Base-by-base conservation (phyloP, 2,329 filamentous ascomycete genomes). In the Aspergillus ochraceus region DNA sequence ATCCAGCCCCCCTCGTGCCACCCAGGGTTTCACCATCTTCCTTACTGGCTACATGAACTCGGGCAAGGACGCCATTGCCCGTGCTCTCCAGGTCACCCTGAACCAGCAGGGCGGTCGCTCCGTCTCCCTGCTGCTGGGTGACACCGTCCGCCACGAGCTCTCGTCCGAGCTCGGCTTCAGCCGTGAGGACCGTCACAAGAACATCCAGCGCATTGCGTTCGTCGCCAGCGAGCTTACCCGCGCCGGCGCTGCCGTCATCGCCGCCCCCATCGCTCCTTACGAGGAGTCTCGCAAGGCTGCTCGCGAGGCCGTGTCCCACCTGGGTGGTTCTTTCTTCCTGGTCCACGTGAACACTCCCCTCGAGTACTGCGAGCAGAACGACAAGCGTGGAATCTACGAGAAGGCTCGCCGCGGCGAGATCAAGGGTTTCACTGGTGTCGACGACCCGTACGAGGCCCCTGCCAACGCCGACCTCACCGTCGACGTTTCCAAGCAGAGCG, bases 21-120 rank as follows among this genome's bases (percentile, higher is more conserved):
- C 89, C 74, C 96, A 99, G 83, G 95, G 95, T 65, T 99, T 99
- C 86, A 98, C 95, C 64, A 86, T 99, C 79, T 97, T 99, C 88
- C 85, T 99, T 66, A 98, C 95, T 3, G 95, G 95, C 62, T 97
- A 95, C 84, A 89, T 90, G 77, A 99, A 98, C 88, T 90, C 87
- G 60, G 95, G 95, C 79, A 99, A 99, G 84, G 94, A 98, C 79
- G 91, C 95, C 76, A 90, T 99, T 70, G 95, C 92, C 55, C 91
- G 95, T 70, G 95, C 95, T 47, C 86, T 99, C 63, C 95, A 99
- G 81, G 92, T 97, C 59, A 98, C 94, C 0, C 87, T 99, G 65
- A 98, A 98, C 86, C 94, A 99, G 83, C 93, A 97, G 80, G 93
- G 94, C 67, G 95, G 95, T 61, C 92, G 95, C 60, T 91, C 92